Evolutionary conservation across 495 filamentous ascomycete species (phyloP), one percentile per base, ranked within the genome.

Genomic region (Schizothecium vesticola): DNA sequence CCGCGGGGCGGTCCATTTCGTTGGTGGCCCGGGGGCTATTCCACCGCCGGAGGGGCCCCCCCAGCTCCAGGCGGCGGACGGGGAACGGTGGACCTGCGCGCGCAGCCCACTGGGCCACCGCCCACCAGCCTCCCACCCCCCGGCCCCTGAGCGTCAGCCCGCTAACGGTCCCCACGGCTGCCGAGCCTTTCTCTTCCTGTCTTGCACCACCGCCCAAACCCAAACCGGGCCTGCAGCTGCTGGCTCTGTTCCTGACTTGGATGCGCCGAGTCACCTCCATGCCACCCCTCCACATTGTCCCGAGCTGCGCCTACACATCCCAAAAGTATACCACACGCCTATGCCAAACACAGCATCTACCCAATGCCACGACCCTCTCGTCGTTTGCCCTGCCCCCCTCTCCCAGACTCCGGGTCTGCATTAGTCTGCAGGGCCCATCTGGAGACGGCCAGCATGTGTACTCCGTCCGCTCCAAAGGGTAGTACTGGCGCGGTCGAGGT

Each of bases 331-430:
- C 70, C 70, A 60, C 65, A 70, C 62, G 64, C 64, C 59, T 64
- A 74, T 63, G 62, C 68, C 68, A 43, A 64, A 60, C 64, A 23
- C 61, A 69, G 67, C 62, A 69, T 61, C 65, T 71, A 69, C 69
- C 55, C 22, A 33, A 31, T 63, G 29, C 62, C 59, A 63, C 29
- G 56, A 55, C 59, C 70, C 61, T 66, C 59, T 56, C 28, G 33
- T 43, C 61, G 55, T 51, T 51, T 25, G 66, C 58, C 71, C 75
- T 77, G 75, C 75, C 73, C 75, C 75, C 75, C 61, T 73, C 70
- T 68, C 65, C 56, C 66, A 64, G 66, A 72, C 67, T 60, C 57
- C 66, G 29, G n/a, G 58, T 69, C 57, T 73, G 74, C 74, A 73
- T 74, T 74, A 76, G 74, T 70, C 55, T 72, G 75, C 75, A 73